Percentiles rank a stretch among this genome's conserved stretches.
These are phyloP conservation scores for Rugonectria rugulosa DNA, from an alignment of 2,329 filamentous ascomycete genomes.

Conservation along the genomic window DNA sequence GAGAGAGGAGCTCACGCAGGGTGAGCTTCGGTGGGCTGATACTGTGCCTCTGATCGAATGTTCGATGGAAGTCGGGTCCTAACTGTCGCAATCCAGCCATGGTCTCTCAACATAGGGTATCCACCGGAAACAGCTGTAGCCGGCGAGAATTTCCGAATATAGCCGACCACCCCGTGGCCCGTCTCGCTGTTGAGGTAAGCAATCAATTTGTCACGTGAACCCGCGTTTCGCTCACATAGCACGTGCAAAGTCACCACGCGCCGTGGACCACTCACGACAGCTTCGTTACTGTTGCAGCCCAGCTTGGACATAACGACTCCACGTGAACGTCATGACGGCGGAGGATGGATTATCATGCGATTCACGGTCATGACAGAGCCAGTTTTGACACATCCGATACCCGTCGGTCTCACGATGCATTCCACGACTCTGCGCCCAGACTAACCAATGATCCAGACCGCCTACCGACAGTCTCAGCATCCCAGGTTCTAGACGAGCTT, in stretches of 20 bases:
- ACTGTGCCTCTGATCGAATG: constrained; percentile 27
- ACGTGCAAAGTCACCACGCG: constrained; percentile 6
- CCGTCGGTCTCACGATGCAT: constrained; percentile 50
- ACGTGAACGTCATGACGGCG: constrained; percentile 32
- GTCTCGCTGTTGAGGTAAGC: neutral
- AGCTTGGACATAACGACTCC: constrained; percentile 20
- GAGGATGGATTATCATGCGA: constrained; percentile 65
- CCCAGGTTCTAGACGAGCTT: constrained; percentile 71
- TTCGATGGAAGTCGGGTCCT: constrained; percentile 24
- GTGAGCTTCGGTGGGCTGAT: constrained; percentile 26
- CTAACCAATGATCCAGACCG: constrained; percentile 62
- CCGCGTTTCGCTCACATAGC: constrained; percentile 7
- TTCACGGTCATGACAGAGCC: constrained; percentile 67
- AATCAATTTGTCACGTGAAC: constrained; percentile 30
- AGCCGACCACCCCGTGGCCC: neutral
- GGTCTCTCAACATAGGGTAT: neutral
- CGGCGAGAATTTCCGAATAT: constrained; percentile 19
- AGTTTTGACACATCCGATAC: constrained; percentile 65
- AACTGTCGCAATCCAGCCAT: constrained; percentile 5
- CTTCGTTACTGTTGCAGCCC: constrained; percentile 23
- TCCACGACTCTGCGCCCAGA: constrained; percentile 6
- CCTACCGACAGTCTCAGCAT: constrained; percentile 78
- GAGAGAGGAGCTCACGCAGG: constrained; percentile 19
- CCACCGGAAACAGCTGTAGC: neutral
- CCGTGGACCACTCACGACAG: constrained; percentile 25